Evolutionary conservation across 2,329 filamentous ascomycete genomes (phyloP).

Genomic region (Aspergillus ustus): DNA sequence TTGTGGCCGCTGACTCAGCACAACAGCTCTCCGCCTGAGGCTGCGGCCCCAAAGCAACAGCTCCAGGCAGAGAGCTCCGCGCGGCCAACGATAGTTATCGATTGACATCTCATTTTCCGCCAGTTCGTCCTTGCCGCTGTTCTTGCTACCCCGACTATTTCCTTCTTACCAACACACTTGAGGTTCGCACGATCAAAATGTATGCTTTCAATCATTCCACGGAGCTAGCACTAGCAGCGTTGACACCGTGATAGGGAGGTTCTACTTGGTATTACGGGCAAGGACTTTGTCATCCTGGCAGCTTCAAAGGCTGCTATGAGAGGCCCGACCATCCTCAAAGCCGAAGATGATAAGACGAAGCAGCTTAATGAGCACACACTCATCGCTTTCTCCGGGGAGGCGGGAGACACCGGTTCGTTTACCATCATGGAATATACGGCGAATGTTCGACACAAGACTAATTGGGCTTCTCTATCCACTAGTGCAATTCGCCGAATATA

Average conservation of each 20-base stretch:
- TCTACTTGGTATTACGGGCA: slow-evolving; percentile 95
- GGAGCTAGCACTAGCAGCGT: slow-evolving; percentile 17
- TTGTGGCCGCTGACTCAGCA: slow-evolving; percentile 40
- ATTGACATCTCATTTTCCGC: slow-evolving; percentile 27
- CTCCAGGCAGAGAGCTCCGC: slow-evolving; percentile 50
- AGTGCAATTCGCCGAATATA: slow-evolving; percentile 99
- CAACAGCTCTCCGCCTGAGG: slow-evolving; percentile 36
- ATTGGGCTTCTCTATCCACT: slow-evolving; percentile 21
- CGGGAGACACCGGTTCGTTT: slow-evolving; percentile 83
- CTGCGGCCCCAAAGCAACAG: slow-evolving; percentile 26
- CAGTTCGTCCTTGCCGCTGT: slow-evolving; percentile 23
- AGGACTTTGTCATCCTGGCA: slow-evolving; percentile 98
- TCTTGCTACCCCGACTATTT: slow-evolving; percentile 19
- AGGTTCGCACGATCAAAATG: slow-evolving; percentile 31
- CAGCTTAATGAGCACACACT: slow-evolving; percentile 90
- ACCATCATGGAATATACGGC: slow-evolving; percentile 2
- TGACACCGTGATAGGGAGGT: slow-evolving; percentile 74
- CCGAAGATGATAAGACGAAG: slow-evolving; percentile 94
- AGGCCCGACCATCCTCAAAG: slow-evolving; percentile 93
- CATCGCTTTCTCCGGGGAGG: slow-evolving; percentile 94
- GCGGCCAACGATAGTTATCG: slow-evolving; percentile 35
- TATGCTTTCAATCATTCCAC: slow-evolving; percentile 23
- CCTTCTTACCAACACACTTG: neutral
- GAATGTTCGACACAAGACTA: neutral
- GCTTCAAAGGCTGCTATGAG: slow-evolving; percentile 98